phyloP scores from a whole-genome alignment of 1,284 basidiomycete species.

The Apiotrichum mycotoxinovorans region DNA sequence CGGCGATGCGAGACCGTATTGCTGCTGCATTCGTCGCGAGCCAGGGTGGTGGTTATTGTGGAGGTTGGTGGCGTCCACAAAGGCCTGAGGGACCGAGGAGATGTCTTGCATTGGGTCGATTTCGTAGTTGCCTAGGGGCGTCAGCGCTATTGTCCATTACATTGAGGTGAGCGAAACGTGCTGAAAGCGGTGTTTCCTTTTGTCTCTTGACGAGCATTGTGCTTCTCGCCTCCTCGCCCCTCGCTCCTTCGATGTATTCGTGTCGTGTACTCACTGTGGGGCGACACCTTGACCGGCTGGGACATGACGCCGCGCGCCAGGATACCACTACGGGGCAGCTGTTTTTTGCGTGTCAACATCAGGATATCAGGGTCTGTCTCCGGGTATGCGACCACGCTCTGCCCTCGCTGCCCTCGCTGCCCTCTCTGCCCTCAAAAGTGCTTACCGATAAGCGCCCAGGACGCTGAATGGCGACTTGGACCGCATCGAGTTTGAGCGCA shows the following conservation, averaged over 20 bases:
- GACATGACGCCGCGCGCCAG: slow-evolving; percentile 16
- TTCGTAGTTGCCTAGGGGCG: not conserved
- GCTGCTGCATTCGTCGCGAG: not conserved
- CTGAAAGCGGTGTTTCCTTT: not conserved
- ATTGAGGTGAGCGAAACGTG: too few species aligned
- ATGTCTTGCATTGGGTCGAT: not conserved
- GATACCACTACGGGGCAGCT: slow-evolving; percentile 11
- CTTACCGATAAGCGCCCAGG: not conserved
- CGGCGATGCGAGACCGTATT: not conserved
- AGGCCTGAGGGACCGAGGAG: not conserved
- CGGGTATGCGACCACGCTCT: too few species aligned
- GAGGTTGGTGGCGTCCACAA: not conserved
- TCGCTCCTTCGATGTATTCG: not conserved
- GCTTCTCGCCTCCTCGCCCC: too few species aligned
- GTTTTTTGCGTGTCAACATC: not conserved
- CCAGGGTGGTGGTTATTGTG: not conserved
- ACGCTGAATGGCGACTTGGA: not conserved
- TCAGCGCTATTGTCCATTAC: not conserved
- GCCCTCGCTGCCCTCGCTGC: too few species aligned
- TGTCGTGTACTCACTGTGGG: not conserved
- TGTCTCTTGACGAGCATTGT: too few species aligned
- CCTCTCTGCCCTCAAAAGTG: not conserved
- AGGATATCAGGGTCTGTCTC: slow-evolving; percentile 2
- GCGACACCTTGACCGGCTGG: slow-evolving; percentile 11
- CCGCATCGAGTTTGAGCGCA: not conserved